Percentiles rank a stretch among this genome's conserved stretches.
Evolutionary conservation across 495 filamentous ascomycete genomes (phyloP).

Genomic region (Trichodelitschia bisporula): DNA sequence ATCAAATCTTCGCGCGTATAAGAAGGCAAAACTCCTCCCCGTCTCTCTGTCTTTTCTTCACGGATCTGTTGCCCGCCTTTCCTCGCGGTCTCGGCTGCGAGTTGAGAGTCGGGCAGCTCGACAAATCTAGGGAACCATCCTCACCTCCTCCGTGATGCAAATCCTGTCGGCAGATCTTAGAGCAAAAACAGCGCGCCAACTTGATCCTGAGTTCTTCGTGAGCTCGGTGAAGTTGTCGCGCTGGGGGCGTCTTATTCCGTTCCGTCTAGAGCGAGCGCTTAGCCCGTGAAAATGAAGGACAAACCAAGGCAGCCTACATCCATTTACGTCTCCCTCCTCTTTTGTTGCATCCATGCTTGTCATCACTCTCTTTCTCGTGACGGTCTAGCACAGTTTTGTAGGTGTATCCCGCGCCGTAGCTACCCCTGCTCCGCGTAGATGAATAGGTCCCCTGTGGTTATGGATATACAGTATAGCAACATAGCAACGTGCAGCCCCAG

Average conservation of each 20-base stretch:
- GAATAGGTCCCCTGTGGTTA: no score
- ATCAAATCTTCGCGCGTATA: no score
- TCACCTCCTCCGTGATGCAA: slow-evolving; percentile 39
- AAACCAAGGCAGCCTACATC: slow-evolving; percentile 3
- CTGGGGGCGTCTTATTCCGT: slow-evolving; percentile 53
- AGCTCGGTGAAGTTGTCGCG: slow-evolving; percentile 22
- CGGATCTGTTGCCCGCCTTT: no score
- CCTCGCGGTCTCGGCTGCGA: slow-evolving; percentile 5
- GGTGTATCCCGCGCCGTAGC: no score
- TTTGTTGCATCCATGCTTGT: no score
- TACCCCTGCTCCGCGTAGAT: no score
- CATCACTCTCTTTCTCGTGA: no score
- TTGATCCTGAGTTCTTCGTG: slow-evolving; percentile 30
- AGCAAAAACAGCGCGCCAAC: slow-evolving; percentile 29
- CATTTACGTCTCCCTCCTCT: not conserved
- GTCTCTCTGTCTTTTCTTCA: no score
- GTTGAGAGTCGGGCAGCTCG: slow-evolving; percentile 44
- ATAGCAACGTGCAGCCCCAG: no score
- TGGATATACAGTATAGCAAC: no score
- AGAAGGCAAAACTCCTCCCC: no score
- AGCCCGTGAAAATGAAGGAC: slow-evolving; percentile 11
- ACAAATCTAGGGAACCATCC: slow-evolving; percentile 58
- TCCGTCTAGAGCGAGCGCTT: slow-evolving; percentile 10
- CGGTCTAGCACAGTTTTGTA: no score
- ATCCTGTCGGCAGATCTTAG: slow-evolving; percentile 88